Evolutionary conservation across 2,329 filamentous ascomycete genomes (phyloP).

Genomic region (Phyllosticta citribraziliensis): DNA sequence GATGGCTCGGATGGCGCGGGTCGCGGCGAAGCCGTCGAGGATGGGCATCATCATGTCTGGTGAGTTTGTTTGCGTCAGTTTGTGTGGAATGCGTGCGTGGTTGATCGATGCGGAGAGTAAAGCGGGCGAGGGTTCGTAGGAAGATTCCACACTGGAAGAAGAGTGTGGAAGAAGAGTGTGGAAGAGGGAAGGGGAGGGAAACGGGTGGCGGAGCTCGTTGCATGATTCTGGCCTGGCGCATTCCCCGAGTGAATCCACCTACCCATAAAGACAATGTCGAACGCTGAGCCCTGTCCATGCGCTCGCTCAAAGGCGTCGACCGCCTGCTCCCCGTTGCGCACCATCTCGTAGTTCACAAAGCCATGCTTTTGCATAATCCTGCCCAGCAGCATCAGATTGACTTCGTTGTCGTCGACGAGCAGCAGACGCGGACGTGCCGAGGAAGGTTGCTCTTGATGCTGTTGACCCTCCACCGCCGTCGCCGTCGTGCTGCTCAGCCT

Average conservation of each 20-base stretch:
- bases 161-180: no score
- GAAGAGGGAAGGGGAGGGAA: background rate
- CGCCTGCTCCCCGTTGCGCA: constrained; percentile 18
- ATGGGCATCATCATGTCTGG: constrained; percentile 47
- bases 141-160: no score
- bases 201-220: background rate
- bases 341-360: constrained; percentile 23
- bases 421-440: constrained; percentile 19
- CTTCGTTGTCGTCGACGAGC: constrained; percentile 31
- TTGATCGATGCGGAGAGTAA: background rate
- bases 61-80: background rate
- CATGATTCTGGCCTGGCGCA: background rate
- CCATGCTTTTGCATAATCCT: constrained; percentile 27
- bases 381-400: constrained; percentile 28
- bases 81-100: background rate
- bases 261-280: constrained; percentile 29
- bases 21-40: constrained; percentile 44
- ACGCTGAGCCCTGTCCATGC: constrained; percentile 14
- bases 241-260: background rate
- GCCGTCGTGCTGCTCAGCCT: constrained; percentile 16
- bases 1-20: constrained; percentile 31
- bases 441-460: background rate
- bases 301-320: constrained; percentile 25
- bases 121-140: background rate
- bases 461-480: constrained; percentile 11